Evolutionary conservation across 192 early-diverging fungal genomes (phyloP).

Genomic region (Anaeromyces robustus): DNA sequence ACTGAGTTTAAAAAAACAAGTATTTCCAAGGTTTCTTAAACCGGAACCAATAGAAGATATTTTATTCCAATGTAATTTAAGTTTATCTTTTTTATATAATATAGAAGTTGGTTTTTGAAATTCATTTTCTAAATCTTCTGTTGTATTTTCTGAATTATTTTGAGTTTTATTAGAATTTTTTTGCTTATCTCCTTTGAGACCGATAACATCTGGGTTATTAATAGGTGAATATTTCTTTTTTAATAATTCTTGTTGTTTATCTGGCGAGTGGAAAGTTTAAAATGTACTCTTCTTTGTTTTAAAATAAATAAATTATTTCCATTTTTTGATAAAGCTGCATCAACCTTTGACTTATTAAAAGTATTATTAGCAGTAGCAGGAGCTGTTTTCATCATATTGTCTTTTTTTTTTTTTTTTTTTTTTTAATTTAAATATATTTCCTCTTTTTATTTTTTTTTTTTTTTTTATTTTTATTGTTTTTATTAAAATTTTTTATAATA

Average conservation of each 20-base stretch:
- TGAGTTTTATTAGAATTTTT: not conserved
- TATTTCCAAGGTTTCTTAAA: conserved; percentile 55
- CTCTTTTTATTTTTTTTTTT: no score
- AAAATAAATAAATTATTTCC: not conserved
- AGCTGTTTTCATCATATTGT: not conserved
- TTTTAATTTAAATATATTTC: not conserved
- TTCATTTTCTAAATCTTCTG: conserved; percentile 18
- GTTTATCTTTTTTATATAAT: conserved; percentile 38
- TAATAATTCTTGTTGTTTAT: conserved; percentile 40
- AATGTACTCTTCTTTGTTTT: conserved; percentile 32
- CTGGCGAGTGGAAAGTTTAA: conserved; percentile 35
- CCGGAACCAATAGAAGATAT: conserved; percentile 47
- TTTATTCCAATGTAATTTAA: conserved; percentile 33
- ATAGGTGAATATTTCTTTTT: conserved; percentile 47
- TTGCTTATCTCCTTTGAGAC: not conserved
- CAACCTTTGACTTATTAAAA: not conserved
- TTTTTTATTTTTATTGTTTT: no score
- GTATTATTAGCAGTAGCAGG: no score
- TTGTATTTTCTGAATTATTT: not conserved
- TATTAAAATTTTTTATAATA: no score
- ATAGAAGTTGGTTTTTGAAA: conserved; percentile 36
- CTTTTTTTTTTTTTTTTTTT: not conserved
- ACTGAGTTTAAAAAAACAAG: conserved; percentile 67
- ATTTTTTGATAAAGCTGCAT: not conserved
- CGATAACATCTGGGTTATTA: conserved; percentile 16